Base-by-base conservation (phyloP, 2,329 filamentous ascomycete genomes). In the Diplodia scrobiculata region DNA sequence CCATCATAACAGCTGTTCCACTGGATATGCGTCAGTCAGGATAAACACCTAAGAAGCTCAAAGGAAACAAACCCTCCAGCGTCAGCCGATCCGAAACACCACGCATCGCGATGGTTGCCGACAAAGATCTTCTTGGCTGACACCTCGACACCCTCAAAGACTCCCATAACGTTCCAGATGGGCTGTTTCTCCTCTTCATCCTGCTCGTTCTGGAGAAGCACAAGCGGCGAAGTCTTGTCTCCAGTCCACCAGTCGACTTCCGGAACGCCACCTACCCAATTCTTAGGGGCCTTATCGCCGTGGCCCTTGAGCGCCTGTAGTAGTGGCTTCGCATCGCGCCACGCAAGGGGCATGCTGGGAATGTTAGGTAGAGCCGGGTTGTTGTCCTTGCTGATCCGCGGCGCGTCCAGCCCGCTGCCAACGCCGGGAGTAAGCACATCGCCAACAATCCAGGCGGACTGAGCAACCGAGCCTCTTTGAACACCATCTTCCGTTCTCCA, bases 341-440 rank as follows among this genome's bases (percentile, higher is more conserved):
- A 97, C 5, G 94, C 86, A 21, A 99, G 81, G 0, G 95, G 95
- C 55, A 99, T 79, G 76, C 92, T 97, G 0, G 95, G 95, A 52
- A 98, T 98, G 62, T 89, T 86, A 27, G 88, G 86, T 14, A 99
- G 82, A 0, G 88, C 93, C 1, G 85, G 80, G 53, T 89, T 90
- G 59, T 94, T 85, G 25, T 89, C 86, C 21, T 87, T 85, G 59
- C 86, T 83, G 72, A 95, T 82, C 59, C 91, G 86, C 51, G 88
- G 85, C 50, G 85, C 79, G 6, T 86, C 85, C 70, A 86, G 83
- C 53, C 84, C 87, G 76, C 89, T 92, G 67, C 91, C 88, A 83
- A 88, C 93, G 4, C 93, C 93, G 2, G 95, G 95, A 0, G 92
- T 96, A 52, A 98, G 83, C n/a, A 93, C 89, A 77, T 99, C 95